Evolutionary conservation across 2,329 filamentous ascomycete genomes (phyloP).

Genomic region (Trichoderma sp.): DNA sequence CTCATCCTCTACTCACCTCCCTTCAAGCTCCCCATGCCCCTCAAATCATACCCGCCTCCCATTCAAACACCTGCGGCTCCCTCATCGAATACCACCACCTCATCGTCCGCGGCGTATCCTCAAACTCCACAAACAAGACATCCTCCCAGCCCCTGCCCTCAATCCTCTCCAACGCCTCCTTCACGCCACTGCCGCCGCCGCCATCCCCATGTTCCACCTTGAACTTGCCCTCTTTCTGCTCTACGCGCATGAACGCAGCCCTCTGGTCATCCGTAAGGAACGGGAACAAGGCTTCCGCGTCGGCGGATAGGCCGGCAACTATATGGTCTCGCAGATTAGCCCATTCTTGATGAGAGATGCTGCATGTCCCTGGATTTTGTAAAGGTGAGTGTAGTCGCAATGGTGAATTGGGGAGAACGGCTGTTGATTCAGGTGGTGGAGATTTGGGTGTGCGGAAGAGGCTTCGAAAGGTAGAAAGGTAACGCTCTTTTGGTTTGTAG

Average conservation of each 20-base stretch:
- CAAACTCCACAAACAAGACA: constrained; percentile 34
- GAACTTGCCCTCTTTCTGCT: not conserved
- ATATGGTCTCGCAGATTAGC: not conserved
- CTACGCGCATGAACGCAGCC: not conserved
- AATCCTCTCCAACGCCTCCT: constrained; percentile 29
- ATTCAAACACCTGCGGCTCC: constrained; percentile 19
- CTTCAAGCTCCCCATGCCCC: not conserved
- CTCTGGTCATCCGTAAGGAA: not conserved
- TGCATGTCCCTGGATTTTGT: not conserved
- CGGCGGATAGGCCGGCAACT: not conserved
- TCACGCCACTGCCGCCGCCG: constrained; percentile 13
- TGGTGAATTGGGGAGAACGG: not conserved
- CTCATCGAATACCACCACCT: constrained; percentile 2
- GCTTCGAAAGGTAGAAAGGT: not conserved
- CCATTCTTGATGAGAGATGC: not conserved
- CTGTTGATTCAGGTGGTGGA: too few species aligned
- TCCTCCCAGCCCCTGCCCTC: constrained; percentile 34
- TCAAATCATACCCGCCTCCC: constrained; percentile 23
- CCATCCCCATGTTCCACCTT: not conserved
- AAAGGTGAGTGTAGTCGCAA: not conserved
- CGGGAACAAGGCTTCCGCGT: not conserved
- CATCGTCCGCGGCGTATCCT: not conserved
- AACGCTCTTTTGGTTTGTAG: not conserved
- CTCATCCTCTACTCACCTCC: not conserved
- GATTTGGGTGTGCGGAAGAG: not conserved